Base-by-base conservation (phyloP, 345 rosid species). In the Kernera saxatilis region DNA sequence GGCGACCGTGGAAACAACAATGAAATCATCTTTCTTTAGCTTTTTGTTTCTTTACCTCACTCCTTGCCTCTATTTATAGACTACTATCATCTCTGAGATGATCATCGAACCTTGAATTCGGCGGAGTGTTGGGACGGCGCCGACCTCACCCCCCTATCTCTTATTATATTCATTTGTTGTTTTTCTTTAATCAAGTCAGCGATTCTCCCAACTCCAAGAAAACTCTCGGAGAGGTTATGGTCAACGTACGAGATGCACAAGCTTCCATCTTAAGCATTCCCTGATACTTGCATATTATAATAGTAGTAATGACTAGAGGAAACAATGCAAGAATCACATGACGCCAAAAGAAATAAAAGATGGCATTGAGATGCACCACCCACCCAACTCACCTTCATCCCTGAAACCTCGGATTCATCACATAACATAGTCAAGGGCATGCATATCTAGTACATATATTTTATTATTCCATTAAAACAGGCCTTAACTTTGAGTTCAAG, bases 111-210 rank as follows among this genome's bases (percentile, higher is more conserved):
- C 58, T 17, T 11, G 69, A 52, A 57, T 22, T 55, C 77, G 76
- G 77, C 73, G 60, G 59, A 64, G 73, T 30, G 75, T 68, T 49
- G 78, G 88, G 93, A 81, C 86, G 87, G 88, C 88, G 83, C 93
- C 86, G 87, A 81, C 90, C 83, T 79, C 76, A 67, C 82, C 60
- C 33, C 57, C 43, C 49, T 4, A 21, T 55, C 49, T 62, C 51
- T 63, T 76, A 69, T 76, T 60, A 75, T 53, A 61, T 52, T 33
- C 23, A 14, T 29, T 29, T 52, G 21, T 43, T 69, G 17, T 56
- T 26, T 64, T 67, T 58, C 35, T 40, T 46, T 63, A 70, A 53
- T n/a, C 32, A 62, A 64, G 74, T 70, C 70, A 75, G 74, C 58
- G 36, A 68, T 61, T 23, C 61, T 62, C 72, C 33, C 62, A 68